Evolutionary conservation across 2,329 filamentous ascomycete genomes (phyloP).

Genomic region (Monilinia vaccinii-corymbosi): DNA sequence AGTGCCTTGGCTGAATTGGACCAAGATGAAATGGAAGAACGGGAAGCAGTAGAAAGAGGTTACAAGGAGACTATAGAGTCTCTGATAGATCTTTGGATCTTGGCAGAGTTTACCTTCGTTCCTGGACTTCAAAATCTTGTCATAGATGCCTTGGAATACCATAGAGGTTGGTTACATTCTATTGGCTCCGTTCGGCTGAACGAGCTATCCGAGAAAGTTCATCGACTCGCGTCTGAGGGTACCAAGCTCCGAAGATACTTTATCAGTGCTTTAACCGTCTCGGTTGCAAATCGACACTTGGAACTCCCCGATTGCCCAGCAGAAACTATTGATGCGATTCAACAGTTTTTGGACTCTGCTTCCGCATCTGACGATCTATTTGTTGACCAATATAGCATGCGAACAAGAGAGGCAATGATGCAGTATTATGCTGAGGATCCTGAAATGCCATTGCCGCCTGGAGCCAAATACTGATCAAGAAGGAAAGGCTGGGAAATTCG

Average conservation of each 20-base stretch:
- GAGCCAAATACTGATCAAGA: rapidly evolving
- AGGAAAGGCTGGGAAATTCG: neutral
- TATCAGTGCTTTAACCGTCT: neutral
- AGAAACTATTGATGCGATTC: neutral
- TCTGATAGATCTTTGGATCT: neutral
- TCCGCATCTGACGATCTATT: neutral
- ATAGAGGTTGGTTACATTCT: neutral
- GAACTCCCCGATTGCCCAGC: rapidly evolving
- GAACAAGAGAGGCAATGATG: neutral
- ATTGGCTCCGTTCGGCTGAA: neutral
- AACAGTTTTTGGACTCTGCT: neutral
- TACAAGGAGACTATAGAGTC: rapidly evolving
- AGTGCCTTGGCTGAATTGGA: too few species aligned
- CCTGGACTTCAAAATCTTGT: neutral
- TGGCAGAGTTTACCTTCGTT: neutral
- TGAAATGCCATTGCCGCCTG: neutral
- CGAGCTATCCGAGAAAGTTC: neutral
- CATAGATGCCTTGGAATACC: neutral
- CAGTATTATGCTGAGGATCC: neutral
- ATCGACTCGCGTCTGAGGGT: neutral
- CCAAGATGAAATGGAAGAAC: neutral
- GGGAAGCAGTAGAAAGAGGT: rapidly evolving
- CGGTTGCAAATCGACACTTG: neutral
- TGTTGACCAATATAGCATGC: neutral
- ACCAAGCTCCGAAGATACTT: neutral